Base-by-base conservation (phyloP, 2,329 filamentous ascomycete genomes). In the Trichoderma sp. region DNA sequence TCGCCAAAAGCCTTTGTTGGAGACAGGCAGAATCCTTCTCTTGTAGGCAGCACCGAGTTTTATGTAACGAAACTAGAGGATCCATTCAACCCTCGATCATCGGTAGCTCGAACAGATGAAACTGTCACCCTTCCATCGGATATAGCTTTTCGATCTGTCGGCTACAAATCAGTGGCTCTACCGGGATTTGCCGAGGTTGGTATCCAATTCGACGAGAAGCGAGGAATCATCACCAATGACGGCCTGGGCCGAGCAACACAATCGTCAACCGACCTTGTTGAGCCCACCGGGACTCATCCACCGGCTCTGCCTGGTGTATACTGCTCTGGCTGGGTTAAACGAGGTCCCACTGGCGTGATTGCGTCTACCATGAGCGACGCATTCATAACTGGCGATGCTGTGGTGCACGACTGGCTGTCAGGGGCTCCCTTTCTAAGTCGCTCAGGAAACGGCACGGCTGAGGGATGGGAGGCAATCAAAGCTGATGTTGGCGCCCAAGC, bases 291-390 rank as follows among this genome's bases (percentile, higher is more conserved):
- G 80, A 87, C 71, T 79, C 86, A 78, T 16, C 59, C 41, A 21
- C 45, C 31, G 84, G 88, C 77, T 80, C 86, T 78, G 81, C 91
- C 92, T 0, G 95, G 96, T 0, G 84, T 98, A 33, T 99, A 99
- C 85, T 97, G 95, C 78, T 94, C 96, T 18, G 97, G 97, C 0
- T 99, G 97, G 97, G 95, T 98, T 11, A 98, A 98, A 86, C 91
- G 93, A 45, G 97, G 97, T 0, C 96, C 97, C 0, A 98, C 95
- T 0, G 97, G 97, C 3, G 95, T 98, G 4, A 99, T 99, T 82
- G 96, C 96, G 1, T 95, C 93, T 35, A 99, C 97, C 0, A 97
- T 99, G 95, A 91, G 93, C 76, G 97, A 99, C 83, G 96, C 97
- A 0, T 99, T 98, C 80, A 89, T 90, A 9, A 98, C 95, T 0